Evolutionary conservation across 805 yeast genomes (phyloP).

Genomic region (Candida mattraensis): DNA sequence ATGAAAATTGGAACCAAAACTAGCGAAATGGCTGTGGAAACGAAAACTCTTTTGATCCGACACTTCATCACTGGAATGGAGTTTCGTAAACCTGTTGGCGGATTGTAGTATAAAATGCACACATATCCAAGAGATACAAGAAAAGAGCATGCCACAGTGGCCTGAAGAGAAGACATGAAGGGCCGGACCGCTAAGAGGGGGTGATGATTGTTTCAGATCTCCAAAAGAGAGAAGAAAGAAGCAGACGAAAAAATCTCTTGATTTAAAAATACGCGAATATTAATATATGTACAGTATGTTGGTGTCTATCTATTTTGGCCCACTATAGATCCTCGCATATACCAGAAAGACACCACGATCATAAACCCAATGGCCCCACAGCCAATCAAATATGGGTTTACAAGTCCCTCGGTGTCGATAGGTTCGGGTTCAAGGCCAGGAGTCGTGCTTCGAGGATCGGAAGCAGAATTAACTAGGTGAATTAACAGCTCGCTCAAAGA

Average conservation of each 20-base stretch:
- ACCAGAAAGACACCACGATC: constrained; percentile 62
- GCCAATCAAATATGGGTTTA: constrained; percentile 57
- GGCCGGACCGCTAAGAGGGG: no score
- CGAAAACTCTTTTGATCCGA: constrained; percentile 39
- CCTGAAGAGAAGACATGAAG: no score
- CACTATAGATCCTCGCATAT: constrained; percentile 51
- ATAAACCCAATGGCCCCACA: constrained; percentile 71
- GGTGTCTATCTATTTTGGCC: constrained; percentile 1
- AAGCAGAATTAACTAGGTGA: constrained; percentile 86
- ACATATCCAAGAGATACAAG: constrained; percentile 49
- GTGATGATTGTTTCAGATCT: no score
- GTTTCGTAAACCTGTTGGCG: constrained; percentile 36
- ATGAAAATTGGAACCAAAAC: constrained; percentile 35
- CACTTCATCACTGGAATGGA: constrained; percentile 42
- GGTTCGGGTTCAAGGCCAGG: constrained; percentile 73
- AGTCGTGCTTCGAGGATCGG: constrained; percentile 72
- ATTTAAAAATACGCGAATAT: no score
- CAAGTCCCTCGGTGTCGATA: constrained; percentile 40
- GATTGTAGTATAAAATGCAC: constrained; percentile 36
- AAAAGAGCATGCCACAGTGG: constrained; percentile 29
- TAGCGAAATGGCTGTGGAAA: constrained; percentile 33
- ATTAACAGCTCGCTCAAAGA: constrained; percentile 82
- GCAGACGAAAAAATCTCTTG: no score
- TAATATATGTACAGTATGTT: constrained; percentile 1
- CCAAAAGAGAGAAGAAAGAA: no score